Evolutionary conservation across 2,329 filamentous ascomycete species (phyloP).

Genomic region (Curvularia eragrostidis): DNA sequence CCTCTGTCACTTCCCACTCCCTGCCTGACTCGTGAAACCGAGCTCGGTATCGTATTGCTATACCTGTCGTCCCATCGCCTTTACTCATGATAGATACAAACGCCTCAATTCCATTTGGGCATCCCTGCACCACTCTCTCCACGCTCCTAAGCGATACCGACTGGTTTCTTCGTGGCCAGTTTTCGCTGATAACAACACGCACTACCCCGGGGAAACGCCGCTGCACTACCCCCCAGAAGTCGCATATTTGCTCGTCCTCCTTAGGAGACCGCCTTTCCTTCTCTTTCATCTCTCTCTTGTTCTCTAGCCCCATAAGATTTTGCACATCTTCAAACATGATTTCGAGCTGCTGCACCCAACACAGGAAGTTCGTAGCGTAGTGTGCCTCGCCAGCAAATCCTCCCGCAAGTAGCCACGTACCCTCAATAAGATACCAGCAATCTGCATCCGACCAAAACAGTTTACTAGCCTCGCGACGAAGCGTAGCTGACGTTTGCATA

Average conservation of each 20-base stretch:
- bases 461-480: conserved; percentile 8
- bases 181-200: neutral
- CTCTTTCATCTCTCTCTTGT: neutral
- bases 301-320: neutral
- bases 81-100: neutral
- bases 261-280: neutral
- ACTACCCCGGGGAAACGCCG: neutral
- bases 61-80: neutral
- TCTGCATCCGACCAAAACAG: neutral
- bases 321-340: neutral
- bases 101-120: neutral
- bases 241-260: neutral
- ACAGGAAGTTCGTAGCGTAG: neutral
- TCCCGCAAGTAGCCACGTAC: neutral
- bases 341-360: neutral
- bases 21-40: no score
- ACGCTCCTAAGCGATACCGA: neutral
- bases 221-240: neutral
- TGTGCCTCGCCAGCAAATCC: neutral
- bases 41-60: neutral
- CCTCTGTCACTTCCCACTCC: no score
- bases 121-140: neutral
- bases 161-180: neutral
- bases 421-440: neutral
- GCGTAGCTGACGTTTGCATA: conserved; percentile 19